These are phyloP conservation scores for Colletotrichum liriopes DNA, from an alignment of 2,329 filamentous ascomycete species.

Conservation along the genomic window DNA sequence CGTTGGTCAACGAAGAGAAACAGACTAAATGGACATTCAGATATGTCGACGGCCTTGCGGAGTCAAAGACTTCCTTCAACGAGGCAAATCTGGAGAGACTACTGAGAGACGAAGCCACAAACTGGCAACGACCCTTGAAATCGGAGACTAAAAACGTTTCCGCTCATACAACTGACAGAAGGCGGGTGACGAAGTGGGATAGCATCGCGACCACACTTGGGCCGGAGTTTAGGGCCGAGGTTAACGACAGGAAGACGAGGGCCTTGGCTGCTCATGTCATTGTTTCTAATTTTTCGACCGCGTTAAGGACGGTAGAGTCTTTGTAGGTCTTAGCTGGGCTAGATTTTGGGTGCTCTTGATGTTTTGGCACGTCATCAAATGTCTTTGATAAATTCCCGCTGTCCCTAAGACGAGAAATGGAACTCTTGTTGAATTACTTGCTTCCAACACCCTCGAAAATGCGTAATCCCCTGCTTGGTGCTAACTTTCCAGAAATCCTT, in stretches of 20 bases:
- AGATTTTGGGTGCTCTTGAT: not conserved
- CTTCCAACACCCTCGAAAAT: too few species aligned
- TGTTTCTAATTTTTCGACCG: not conserved
- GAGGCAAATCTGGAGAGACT: slow-evolving; percentile 12
- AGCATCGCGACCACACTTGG: slow-evolving; percentile 4
- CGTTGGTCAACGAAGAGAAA: not conserved
- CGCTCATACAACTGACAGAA: not conserved
- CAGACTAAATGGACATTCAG: slow-evolving; percentile 18
- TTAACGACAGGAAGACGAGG: slow-evolving; percentile 13
- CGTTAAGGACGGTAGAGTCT: not conserved
- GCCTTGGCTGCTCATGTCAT: slow-evolving; percentile 12
- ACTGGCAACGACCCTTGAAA: not conserved
- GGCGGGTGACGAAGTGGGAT: slow-evolving; percentile 21
- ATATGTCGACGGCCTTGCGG: not conserved
- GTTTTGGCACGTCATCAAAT: not conserved
- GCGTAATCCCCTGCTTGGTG: too few species aligned
- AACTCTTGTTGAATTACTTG: too few species aligned
- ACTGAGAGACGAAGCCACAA: not conserved
- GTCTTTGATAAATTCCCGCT: not conserved
- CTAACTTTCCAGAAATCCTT: too few species aligned
- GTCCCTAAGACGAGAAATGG: not conserved
- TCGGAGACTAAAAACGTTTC: not conserved
- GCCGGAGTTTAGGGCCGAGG: slow-evolving; percentile 20
- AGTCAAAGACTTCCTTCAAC: not conserved
- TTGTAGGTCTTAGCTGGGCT: not conserved